Evolutionary conservation across 306 rosid species (phyloP).

Genomic region (Aeschynomene evenia): DNA sequence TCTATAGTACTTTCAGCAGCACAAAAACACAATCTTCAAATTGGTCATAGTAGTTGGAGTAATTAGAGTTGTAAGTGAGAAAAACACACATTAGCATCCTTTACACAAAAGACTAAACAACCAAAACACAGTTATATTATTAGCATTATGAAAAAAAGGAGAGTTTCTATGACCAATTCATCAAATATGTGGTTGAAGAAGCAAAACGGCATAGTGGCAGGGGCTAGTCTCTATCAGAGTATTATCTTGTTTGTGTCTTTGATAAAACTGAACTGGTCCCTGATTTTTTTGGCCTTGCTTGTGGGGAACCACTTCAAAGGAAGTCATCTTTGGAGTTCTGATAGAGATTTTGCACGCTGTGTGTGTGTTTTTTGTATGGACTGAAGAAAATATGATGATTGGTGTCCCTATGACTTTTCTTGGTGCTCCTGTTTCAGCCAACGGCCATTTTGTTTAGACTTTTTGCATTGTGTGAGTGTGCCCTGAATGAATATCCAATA

Average conservation of each 20-base stretch:
- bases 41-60: too few species aligned
- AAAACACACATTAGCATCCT: background rate
- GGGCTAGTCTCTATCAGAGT: conserved; percentile 16
- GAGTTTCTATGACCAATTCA: background rate
- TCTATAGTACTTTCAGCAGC: too few species aligned
- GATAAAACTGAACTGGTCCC: conserved; percentile 35
- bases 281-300: conserved; percentile 15
- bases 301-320: conserved; percentile 34
- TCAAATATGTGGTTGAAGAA: background rate
- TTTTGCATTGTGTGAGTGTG: conserved; percentile 24
- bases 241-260: conserved; percentile 14
- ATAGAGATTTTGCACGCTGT: conserved; percentile 30
- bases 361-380: too few species aligned
- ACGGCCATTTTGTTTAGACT: conserved; percentile 13
- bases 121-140: background rate
- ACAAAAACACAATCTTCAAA: too few species aligned
- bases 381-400: conserved; percentile 25
- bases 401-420: conserved; percentile 33
- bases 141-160: background rate
- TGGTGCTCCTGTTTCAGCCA: conserved; percentile 34
- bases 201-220: conserved; percentile 16
- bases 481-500: background rate
- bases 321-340: conserved; percentile 22
- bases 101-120: background rate
- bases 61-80: background rate